Conservation (phyloP, 306 rosid species). For the Vigna hirtella region DNA sequence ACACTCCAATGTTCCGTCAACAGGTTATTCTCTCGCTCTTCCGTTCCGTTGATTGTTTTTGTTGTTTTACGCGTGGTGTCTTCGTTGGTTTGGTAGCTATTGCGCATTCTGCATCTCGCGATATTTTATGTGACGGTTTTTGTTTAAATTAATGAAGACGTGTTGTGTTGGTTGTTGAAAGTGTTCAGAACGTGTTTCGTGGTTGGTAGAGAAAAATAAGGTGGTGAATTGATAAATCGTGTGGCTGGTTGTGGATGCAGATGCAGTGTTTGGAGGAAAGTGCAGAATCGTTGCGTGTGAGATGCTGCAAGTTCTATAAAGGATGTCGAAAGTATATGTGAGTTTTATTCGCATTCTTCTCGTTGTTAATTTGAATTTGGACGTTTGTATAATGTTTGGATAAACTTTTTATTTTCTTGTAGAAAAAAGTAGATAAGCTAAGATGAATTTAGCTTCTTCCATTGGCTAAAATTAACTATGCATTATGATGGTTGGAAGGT, state of each 20-base stretch:
- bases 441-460: background rate
- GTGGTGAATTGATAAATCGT: constrained; percentile 24
- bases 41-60: background rate
- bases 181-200: background rate
- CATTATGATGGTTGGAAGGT: no score
- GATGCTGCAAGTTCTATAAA: constrained; percentile 82
- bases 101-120: constrained; percentile 5
- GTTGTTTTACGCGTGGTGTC: background rate
- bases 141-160: background rate
- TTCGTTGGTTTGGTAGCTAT: constrained; percentile 5
- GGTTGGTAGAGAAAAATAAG: constrained; percentile 10
- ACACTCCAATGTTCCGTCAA: constrained; percentile 69
- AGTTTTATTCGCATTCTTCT: constrained; percentile 19
- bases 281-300: constrained; percentile 73
- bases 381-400: background rate
- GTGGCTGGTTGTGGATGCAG: constrained; percentile 59
- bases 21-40: constrained; percentile 47
- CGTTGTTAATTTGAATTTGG: constrained; percentile 10
- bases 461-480: background rate
- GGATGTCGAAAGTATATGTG: constrained; percentile 95
- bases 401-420: background rate
- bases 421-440: background rate
- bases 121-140: background rate
- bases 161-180: background rate
- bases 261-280: constrained; percentile 91